phyloP scores from a whole-genome alignment of 2,329 filamentous ascomycete genomes.

The Fusarium longipes region DNA sequence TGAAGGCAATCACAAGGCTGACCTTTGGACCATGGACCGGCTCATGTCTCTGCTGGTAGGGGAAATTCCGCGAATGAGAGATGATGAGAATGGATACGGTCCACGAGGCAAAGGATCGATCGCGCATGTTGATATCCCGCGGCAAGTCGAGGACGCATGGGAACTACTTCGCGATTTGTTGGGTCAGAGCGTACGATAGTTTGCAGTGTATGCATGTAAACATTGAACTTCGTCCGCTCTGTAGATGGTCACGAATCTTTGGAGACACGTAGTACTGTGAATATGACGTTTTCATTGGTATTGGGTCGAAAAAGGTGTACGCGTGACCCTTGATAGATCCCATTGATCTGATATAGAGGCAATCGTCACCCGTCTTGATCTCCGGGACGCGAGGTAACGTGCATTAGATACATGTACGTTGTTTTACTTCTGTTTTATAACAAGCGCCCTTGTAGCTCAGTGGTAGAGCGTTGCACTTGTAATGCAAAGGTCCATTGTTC shows the following conservation, averaged over 20 bases:
- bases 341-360: no score
- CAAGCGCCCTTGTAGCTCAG: slow-evolving; percentile 38
- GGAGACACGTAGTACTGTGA: no score
- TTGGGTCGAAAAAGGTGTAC: no score
- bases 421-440: no score
- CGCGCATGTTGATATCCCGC: slow-evolving; percentile 30
- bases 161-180: slow-evolving; percentile 7
- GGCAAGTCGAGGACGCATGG: slow-evolving; percentile 27
- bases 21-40: slow-evolving; percentile 36
- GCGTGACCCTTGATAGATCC: no score
- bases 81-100: slow-evolving; percentile 37
- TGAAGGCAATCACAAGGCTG: background rate
- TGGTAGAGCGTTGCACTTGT: slow-evolving; percentile 43
- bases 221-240: background rate
- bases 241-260: background rate
- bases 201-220: background rate
- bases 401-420: no score
- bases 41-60: slow-evolving; percentile 37
- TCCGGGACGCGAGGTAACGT: no score
- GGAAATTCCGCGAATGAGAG: slow-evolving; percentile 39
- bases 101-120: slow-evolving; percentile 37
- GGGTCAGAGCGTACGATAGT: slow-evolving; percentile 10
- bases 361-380: no score
- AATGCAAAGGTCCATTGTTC: slow-evolving; percentile 44
- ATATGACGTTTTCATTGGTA: no score